Evolutionary conservation across 2,329 filamentous ascomycete species (phyloP).

Genomic region (Fusarium neocosmosporiellum): DNA sequence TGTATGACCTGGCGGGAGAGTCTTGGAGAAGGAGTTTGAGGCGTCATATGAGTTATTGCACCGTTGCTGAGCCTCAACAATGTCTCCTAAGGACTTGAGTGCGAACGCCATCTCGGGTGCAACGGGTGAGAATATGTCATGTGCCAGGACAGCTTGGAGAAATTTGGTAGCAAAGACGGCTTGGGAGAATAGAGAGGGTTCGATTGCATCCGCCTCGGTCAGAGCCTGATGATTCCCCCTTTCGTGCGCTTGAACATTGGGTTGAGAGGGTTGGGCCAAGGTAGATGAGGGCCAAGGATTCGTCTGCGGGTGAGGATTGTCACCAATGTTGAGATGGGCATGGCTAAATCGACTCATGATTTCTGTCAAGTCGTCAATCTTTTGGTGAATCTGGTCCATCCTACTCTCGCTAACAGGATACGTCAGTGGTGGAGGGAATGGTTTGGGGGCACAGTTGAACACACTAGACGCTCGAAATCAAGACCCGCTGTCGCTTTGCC

Average conservation of each 20-base stretch:
- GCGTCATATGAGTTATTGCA: neutral
- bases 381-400: neutral
- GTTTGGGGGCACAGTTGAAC: neutral
- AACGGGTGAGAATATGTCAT: neutral
- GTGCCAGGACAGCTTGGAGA: neutral
- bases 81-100: neutral
- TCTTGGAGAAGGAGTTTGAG: neutral
- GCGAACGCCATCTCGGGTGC: neutral
- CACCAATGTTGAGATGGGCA: neutral
- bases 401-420: neutral
- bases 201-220: neutral
- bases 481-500: neutral
- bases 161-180: neutral
- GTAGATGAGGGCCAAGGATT: neutral
- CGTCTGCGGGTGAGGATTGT: neutral
- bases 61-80: neutral
- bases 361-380: neutral
- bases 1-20: neutral
- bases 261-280: neutral
- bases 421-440: neutral
- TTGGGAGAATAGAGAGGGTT: neutral
- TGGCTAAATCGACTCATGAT: neutral
- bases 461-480: neutral
- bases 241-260: neutral
- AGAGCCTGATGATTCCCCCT: neutral